Base-by-base conservation (phyloP, 2,329 filamentous ascomycete species). In the Hymenoscyphus salicellus region DNA sequence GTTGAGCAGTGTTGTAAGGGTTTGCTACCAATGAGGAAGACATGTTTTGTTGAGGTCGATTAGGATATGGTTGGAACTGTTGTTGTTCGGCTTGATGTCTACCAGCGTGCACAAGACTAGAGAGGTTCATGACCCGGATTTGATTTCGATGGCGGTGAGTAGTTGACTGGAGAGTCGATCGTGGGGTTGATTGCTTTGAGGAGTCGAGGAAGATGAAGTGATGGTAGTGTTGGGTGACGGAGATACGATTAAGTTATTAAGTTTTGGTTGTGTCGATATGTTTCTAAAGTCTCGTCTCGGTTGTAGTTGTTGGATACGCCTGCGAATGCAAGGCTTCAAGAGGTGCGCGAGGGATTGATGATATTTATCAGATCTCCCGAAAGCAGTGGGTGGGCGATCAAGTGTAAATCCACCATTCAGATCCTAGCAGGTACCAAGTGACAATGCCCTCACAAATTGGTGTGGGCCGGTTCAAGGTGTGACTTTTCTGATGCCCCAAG, bases 361-460 rank as follows among this genome's bases (percentile, higher is more conserved):
- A 75, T 78, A 78, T 78, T 78, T 78, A 79, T 77, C 75, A 81
- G 81, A 82, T 83, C 80, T 81, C 78, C 79, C 79, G 77, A 76
- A 77, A 74, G 74, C 75, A 78, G 77, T 76, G 77, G 75, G 76
- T 78, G 76, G 80, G 77, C 77, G 81, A 83, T 82, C 81, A 78
- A 79, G 79, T 77, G 80, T 76, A 76, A 81, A 81, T 80, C 80
- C 78, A 78, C 78, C 76, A 75, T 60, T 78, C 72, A 76, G 77
- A 82, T 81, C 80, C 80, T 77, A 78, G 79, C 75, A 72, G 69
- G 69, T 76, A 74, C 78, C 76, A 78, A 74, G 75, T 75, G 78
- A 76, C 77, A 81, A 69, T 71, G 78, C 78, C 83, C 81, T 83
- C 81, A 83, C 81, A 83, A 82, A 82, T 81, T 82, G 77, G 77